Evolutionary conservation across 768 basidiomycete genomes (phyloP), one percentile per base, ranked within the genome.

Genomic region (Phlegmacium glaucopus): DNA sequence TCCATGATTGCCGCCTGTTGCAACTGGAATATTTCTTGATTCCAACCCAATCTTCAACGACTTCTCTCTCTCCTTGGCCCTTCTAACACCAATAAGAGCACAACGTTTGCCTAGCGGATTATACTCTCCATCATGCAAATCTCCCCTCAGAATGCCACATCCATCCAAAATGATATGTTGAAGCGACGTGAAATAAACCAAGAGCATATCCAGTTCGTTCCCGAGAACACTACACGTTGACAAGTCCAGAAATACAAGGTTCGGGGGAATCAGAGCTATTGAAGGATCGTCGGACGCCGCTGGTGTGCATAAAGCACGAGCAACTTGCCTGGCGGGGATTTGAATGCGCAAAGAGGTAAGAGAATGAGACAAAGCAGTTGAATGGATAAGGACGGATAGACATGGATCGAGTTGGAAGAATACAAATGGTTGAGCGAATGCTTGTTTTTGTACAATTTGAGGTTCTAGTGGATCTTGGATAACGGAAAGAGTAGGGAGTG

Each of bases 381-480:
- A 73, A 39, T 64, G 69, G 4, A 75, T 49, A 42, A 94, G 64
- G 8, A 56, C 49, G 4, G 72, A 58, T 18, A 79, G 49, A 29
- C 82, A 55, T 32, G 72, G 62, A 30, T 84, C 78, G 46, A 95
- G 70, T 35, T 76, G 77, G 62, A 88, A 88, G 67, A 94, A 91
- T 3, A 92, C 89, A 52, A 96, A 75, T 1, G 94, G 94, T 58
- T 95, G 94, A 1, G 93, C 94, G 51, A 87, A 87, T 29, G 67
- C 56, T 36, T 61, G 63, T 36, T 59, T 56, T n/a, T 56, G 41
- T 10, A 44, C 9, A 27, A 28, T 72, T 59, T 25, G 68, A 1
- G 70, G 59, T 32, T 76, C 72, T 4, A 80, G 64, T 2, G 81
- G 75, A 51, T 88, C 87, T 65, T 89, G 86, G 9, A 86, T 69